These are phyloP conservation scores for Vigna trinervia DNA, from an alignment of 306 rosid genomes.

Conservation along the genomic window DNA sequence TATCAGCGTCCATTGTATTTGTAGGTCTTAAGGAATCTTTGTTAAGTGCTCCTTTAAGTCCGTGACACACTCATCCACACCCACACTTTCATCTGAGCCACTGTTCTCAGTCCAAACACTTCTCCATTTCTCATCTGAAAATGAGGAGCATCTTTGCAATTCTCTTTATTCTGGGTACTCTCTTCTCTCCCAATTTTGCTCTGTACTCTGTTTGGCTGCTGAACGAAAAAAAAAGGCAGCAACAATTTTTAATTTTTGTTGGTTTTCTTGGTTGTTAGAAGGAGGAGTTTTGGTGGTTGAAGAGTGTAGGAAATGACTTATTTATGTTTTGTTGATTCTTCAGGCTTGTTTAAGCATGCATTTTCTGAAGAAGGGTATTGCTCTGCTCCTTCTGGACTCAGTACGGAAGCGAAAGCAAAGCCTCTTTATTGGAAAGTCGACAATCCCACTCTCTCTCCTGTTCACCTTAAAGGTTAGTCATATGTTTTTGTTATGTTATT, in stretches of 20 bases:
- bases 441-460: conserved; percentile 78
- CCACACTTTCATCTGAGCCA: not conserved
- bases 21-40: not conserved
- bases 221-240: not conserved
- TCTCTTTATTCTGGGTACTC: conserved; percentile 48
- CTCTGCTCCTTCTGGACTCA: conserved; percentile 64
- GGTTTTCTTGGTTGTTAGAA: conserved; percentile 17
- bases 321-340: conserved; percentile 25
- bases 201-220: not conserved
- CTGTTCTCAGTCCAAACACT: not conserved
- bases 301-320: conserved; percentile 15
- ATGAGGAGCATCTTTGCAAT: conserved; percentile 44
- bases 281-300: conserved; percentile 23
- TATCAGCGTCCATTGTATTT: not conserved
- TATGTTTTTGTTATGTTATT: not conserved
- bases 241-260: not conserved
- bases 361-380: conserved; percentile 70
- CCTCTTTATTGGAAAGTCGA: conserved; percentile 71
- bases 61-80: not conserved
- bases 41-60: not conserved
- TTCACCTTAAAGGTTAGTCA: conserved; percentile 73
- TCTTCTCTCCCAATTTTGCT: not conserved
- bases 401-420: conserved; percentile 49
- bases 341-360: conserved; percentile 63
- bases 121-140: conserved; percentile 1